A percentile compares a stretch with the other conserved stretches of the same genome.
phyloP scores from a whole-genome alignment of 176 grass and related monocot species.

The Panicum miliaceum region DNA sequence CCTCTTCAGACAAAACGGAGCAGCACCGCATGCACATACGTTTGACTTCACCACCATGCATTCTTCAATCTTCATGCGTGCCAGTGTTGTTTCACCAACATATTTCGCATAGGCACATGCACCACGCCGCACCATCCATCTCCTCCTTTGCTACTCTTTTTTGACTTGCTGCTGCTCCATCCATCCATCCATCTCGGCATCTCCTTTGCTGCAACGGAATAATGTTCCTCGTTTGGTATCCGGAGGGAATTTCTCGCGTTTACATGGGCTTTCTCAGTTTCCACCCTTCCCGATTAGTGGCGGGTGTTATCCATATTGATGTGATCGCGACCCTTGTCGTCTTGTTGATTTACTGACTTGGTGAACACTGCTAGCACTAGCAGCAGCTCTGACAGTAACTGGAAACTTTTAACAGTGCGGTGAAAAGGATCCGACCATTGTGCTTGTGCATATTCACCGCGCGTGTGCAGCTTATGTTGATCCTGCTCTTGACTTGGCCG shows the following conservation, averaged over 20 bases:
- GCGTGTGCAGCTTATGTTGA: conserved; percentile 48
- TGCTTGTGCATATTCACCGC: background rate
- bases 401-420: background rate
- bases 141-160: conserved; percentile 5
- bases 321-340: background rate
- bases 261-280: conserved; percentile 28
- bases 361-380: background rate
- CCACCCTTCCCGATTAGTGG: background rate
- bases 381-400: background rate
- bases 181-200: too few relatives aligned
- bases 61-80: background rate
- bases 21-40: background rate
- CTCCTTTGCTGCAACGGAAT: conserved; percentile 30
- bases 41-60: background rate
- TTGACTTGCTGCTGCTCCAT: conserved; percentile 30
- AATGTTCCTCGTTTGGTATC: conserved; percentile 32
- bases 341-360: background rate
- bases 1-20: conserved; percentile 5
- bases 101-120: background rate
- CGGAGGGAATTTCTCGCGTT: conserved; percentile 46
- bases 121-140: background rate
- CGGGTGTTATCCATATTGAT: conserved; percentile 8
- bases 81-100: background rate
- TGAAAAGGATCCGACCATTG: background rate
- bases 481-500: conserved; percentile 31